phyloP scores from a whole-genome alignment of 2,329 filamentous ascomycete genomes.

The Sclerotinia borealis region DNA sequence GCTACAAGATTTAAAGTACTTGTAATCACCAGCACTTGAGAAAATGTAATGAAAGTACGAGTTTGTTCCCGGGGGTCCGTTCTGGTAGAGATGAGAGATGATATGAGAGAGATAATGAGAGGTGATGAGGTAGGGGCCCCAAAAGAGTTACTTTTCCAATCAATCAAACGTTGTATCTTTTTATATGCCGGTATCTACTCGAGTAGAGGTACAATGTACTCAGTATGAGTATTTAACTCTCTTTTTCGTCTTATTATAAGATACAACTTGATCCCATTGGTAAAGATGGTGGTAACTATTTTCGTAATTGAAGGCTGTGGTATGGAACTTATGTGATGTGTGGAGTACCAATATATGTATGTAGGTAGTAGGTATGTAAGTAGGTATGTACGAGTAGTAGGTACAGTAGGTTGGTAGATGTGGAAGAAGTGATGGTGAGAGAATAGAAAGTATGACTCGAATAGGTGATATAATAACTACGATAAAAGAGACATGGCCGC shows the following conservation, averaged over 20 bases:
- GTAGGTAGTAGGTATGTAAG: neutral
- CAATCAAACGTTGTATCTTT: neutral
- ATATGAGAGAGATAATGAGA: too few species aligned
- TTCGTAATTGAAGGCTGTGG: constrained; percentile 1
- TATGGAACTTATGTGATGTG: neutral
- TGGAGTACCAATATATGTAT: constrained; percentile 6
- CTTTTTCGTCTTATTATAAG: neutral
- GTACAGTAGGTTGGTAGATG: neutral
- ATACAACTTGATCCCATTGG: neutral
- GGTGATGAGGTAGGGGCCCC: too few species aligned
- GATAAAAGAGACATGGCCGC: neutral
- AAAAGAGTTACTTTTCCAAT: neutral
- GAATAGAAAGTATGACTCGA: neutral
- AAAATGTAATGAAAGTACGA: too few species aligned
- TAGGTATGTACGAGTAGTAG: neutral
- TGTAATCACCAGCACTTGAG: too few species aligned
- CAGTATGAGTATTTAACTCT: neutral
- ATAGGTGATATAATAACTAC: neutral
- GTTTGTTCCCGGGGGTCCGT: too few species aligned
- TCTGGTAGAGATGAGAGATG: too few species aligned
- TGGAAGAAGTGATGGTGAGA: neutral
- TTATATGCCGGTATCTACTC: neutral
- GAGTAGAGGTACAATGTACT: neutral
- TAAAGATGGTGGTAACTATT: neutral
- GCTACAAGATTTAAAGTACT: too few species aligned